phyloP scores from a whole-genome alignment of 208 protist genomes.

The Leishmania aethiopica region DNA sequence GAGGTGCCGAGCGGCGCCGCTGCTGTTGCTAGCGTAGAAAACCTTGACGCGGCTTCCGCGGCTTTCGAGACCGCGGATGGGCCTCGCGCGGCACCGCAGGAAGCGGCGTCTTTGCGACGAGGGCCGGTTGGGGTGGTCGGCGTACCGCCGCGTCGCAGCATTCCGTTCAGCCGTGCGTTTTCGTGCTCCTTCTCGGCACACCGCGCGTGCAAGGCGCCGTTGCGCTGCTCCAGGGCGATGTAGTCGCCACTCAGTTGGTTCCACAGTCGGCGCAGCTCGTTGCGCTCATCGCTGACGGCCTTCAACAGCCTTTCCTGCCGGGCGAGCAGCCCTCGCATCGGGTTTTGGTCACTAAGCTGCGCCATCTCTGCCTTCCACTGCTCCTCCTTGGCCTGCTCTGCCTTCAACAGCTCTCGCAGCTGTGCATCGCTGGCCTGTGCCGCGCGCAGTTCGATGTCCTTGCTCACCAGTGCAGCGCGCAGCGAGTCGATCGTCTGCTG shows the following conservation, averaged over 20 bases:
- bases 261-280: conserved; percentile 58
- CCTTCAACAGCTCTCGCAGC: conserved; percentile 36
- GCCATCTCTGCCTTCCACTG: conserved; percentile 44
- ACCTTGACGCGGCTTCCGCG: neutral
- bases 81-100: neutral
- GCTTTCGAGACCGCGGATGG: neutral
- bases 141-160: conserved; percentile 21
- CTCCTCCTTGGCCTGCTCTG: conserved; percentile 35
- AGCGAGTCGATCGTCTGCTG: conserved; percentile 28
- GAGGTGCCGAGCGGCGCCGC: neutral
- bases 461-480: conserved; percentile 17
- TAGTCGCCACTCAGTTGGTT: conserved; percentile 62
- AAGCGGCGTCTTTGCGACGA: neutral
- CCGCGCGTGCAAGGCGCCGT: conserved; percentile 72
- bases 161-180: conserved; percentile 59
- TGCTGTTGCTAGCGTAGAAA: neutral
- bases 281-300: conserved; percentile 58
- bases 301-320: conserved; percentile 55
- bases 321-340: conserved; percentile 59
- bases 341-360: conserved; percentile 41
- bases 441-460: conserved; percentile 28
- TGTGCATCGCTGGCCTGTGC: conserved; percentile 36
- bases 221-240: conserved; percentile 68
- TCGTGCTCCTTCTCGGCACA: conserved; percentile 75
- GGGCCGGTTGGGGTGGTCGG: neutral